Evolutionary conservation across 345 rosid species (phyloP), one percentile per base, ranked within the genome.

Genomic region (Heritiera fomes): DNA sequence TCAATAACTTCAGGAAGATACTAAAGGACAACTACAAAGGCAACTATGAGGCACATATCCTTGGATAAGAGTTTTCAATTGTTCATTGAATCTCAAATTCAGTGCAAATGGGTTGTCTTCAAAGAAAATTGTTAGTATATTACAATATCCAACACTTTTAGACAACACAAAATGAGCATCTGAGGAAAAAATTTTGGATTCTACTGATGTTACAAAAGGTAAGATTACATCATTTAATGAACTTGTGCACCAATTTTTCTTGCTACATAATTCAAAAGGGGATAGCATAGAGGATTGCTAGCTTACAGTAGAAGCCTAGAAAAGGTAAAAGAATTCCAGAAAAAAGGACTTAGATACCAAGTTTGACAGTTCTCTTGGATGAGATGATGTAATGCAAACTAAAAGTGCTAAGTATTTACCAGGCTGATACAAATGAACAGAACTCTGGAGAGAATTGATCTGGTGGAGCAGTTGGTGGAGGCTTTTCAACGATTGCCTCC

Each of bases 401-500:
- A n/a, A 50, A 58, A 38, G 6, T 56, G 53, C 0, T 15, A 30
- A 43, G 61, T 52, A 40, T 60, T 82, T 88, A 94, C 98, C 97
- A 92, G 77, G 97, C 87, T 38, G 97, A 94, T 78, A 94, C 90
- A 78, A 96, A 96, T 56, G 95, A 91, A 86, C 97, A 92, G 86
- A 96, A 94, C 82, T 94, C 98, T 28, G 94, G 97, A 74, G 98
- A 96, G 85, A 94, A 96, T 80, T 94, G 93, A 86, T 96, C 91
- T 64, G 91, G 77, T 15, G 99, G 97, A 81, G 98, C 98, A 82
- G 89, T 85, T 72, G 98, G 98, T 62, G 95, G 98, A 69, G 95
- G 93, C 68, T 84, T 87, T 71, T 87, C 90, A 56, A 96, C 99
- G 34, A 96, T 94, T 73, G 98, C 95, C 78, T 89, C 95, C 83